Base-by-base conservation (phyloP, 129 eudicot genomes). In the Tanacetum coccineum region DNA sequence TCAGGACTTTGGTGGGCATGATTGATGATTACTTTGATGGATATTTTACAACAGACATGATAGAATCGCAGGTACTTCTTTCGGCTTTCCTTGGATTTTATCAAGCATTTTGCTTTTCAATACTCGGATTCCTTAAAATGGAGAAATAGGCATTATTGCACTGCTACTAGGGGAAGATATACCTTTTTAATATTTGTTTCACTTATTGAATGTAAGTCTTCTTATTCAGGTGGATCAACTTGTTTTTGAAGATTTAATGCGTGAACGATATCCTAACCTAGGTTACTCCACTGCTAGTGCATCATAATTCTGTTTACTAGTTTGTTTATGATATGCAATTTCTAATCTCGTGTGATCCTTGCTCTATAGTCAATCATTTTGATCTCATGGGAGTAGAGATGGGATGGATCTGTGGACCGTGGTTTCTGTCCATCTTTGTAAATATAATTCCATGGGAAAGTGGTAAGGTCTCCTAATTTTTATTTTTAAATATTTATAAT, bases 361-460 rank as follows among this genome's bases (percentile, higher is more conserved):
- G 20, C 71, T 68, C 71, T 75, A 74, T 84, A 94, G 99, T 89
- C 71, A 83, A 79, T 74, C 95, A 94, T 83, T 90, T 94, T 21
- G 95, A 94, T 84, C 79, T 42, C 79, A 77, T 94, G 87, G 99
- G 97, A 83, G 93, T 94, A 74, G 82, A 94, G 79, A 86, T 94
- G 79, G 89, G 95, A 73, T 94, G 97, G 99, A 73, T 94, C 56
- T 82, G 93, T 73, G 95, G 90, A 53, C 95, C 99, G 13, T 94
- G 99, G 99, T 87, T 94, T 85, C 89, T 94, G 56, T 89, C 97
- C 71, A 84, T 94, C 59, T 89, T 86, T 77, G 90, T 89, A 40
- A 89, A 94, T 81, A 84, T 86, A 84, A 92, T 94, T 70, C 99
- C 97, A 70, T 94, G 99, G 99, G 99, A 94, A 82, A 89, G 93